Percentiles rank a stretch among this genome's conserved stretches.
phyloP scores from a whole-genome alignment of 441 rosid genomes.

The Populus tomentosa region DNA sequence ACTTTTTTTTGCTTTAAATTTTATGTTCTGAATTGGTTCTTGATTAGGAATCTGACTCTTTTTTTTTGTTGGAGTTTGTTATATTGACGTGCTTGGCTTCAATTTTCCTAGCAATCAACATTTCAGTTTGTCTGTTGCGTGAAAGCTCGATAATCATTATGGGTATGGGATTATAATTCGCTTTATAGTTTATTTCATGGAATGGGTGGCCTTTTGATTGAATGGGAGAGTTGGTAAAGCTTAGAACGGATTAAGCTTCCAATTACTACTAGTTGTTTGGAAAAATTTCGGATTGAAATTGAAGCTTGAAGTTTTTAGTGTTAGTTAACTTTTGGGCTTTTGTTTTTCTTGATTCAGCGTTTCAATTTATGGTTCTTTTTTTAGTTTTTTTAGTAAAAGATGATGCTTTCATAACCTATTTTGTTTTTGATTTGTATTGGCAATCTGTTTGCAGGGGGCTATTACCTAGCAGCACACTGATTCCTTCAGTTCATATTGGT shows the following conservation, averaged over 20 bases:
- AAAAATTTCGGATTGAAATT: neutral
- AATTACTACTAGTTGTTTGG: neutral
- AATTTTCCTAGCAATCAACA: neutral
- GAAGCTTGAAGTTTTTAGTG: neutral
- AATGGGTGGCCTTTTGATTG: neutral
- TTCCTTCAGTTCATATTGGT: neutral
- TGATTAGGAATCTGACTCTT: neutral
- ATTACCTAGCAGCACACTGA: neutral
- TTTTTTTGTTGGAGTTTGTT: neutral
- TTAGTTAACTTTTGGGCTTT: neutral
- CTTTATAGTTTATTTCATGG: neutral
- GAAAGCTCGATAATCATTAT: neutral
- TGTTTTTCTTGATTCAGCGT: neutral
- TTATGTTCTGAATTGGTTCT: neutral
- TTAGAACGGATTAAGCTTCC: neutral
- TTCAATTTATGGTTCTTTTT: too few relatives aligned
- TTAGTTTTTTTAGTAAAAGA: neutral
- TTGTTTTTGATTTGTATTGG: conserved; percentile 5
- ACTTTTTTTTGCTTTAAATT: neutral
- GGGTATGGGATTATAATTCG: neutral
- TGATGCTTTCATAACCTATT: neutral
- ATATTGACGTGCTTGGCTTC: neutral
- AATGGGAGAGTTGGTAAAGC: neutral
- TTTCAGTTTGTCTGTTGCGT: neutral
- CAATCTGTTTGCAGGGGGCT: conserved; percentile 12